Percentiles rank a stretch among this genome's conserved stretches.
These are phyloP conservation scores for Verticillium nonalfalfae DNA, from an alignment of 2,329 filamentous ascomycete species.

Conservation along the genomic window DNA sequence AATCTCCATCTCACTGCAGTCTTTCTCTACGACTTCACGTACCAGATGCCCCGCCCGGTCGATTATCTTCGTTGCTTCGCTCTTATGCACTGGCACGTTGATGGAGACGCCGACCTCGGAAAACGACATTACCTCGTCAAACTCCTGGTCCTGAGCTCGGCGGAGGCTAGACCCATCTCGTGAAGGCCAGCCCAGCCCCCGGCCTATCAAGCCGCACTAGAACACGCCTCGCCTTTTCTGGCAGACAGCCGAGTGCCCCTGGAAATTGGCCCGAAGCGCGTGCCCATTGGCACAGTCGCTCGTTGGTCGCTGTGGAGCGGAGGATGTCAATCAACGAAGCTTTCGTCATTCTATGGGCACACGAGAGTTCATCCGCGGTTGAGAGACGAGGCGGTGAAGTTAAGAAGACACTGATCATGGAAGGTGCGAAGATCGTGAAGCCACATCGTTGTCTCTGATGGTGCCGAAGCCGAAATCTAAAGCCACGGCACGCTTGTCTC, in stretches of 20 bases:
- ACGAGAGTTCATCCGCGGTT: no score
- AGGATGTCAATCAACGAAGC: background rate
- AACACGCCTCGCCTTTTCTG: background rate
- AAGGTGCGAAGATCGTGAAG: background rate
- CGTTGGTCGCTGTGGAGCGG: background rate
- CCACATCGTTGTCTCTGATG: background rate
- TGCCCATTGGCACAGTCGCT: background rate
- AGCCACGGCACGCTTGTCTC: background rate
- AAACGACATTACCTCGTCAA: background rate
- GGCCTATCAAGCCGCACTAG: background rate
- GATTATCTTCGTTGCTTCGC: background rate
- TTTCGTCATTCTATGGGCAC: background rate
- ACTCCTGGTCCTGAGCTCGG: background rate
- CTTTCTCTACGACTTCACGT: background rate
- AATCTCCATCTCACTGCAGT: background rate
- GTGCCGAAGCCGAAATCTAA: background rate
- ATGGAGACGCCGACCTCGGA: background rate
- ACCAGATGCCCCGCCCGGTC: background rate
- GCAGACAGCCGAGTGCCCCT: background rate
- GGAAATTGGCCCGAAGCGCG: background rate
- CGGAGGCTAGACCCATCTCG: background rate
- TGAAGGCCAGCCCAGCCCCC: background rate
- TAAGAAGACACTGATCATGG: no score
- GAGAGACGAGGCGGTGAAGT: no score
- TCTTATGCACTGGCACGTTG: background rate